Evolutionary conservation across 768 basidiomycete species (phyloP).

Genomic region (Dacryopinax primogenitus): DNA sequence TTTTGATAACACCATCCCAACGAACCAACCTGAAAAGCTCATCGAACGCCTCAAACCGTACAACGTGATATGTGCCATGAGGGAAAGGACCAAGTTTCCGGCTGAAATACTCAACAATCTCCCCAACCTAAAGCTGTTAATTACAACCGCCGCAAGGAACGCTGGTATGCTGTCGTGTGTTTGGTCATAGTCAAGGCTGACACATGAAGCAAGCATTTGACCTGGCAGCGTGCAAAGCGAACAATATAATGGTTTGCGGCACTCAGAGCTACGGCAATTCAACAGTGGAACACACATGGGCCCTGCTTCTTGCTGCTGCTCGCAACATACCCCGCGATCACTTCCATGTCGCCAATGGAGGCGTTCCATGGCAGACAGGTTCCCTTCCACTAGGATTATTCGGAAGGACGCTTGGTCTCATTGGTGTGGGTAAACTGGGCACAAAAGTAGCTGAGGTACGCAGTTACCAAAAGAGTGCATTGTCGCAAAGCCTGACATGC

Average conservation of each 20-base stretch:
- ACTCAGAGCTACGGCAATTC: constrained; percentile 35
- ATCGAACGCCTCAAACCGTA: constrained; percentile 39
- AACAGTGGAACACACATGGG: constrained; percentile 46
- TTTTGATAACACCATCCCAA: constrained; percentile 37
- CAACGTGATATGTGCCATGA: constrained; percentile 50
- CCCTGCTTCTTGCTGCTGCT: constrained; percentile 41
- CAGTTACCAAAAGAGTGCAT: constrained; percentile 8
- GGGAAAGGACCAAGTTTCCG: constrained; percentile 50
- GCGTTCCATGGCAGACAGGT: constrained; percentile 40
- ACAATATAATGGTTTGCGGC: constrained; percentile 42
- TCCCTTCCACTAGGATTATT: constrained; percentile 38
- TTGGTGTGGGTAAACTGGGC: constrained; percentile 52
- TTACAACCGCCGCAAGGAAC: constrained; percentile 39
- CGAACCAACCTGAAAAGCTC: constrained; percentile 37
- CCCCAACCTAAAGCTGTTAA: constrained; percentile 46
- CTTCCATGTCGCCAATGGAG: constrained; percentile 34
- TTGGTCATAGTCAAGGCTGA: neutral
- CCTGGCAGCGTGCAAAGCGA: constrained; percentile 33
- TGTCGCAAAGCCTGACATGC: neutral
- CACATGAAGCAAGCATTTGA: constrained; percentile 40
- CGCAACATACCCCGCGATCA: constrained; percentile 41
- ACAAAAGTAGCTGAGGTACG: constrained; percentile 37
- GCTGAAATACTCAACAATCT: constrained; percentile 39
- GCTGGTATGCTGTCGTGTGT: constrained; percentile 2
- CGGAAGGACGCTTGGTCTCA: constrained; percentile 45